A percentile compares a stretch with the other conserved stretches of the same genome.
Conservation (phyloP, 768 basidiomycete genomes). For the Clavaria fumosa region DNA sequence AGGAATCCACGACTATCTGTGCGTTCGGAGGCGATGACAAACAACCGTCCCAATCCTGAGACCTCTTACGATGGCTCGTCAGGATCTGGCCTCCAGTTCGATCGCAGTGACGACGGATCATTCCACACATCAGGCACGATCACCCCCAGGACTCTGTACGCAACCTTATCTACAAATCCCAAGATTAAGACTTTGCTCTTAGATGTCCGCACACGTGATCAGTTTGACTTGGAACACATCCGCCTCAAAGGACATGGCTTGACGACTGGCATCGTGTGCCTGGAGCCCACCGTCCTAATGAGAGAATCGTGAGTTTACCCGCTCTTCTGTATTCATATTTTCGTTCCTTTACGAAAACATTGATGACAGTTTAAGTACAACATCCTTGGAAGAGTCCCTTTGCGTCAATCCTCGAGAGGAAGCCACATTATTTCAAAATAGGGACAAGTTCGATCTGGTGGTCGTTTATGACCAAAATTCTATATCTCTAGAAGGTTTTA, state of each 20-base stretch:
- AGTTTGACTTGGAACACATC: constrained; percentile 65
- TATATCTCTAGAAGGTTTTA: too few relatives aligned
- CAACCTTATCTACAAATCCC: constrained; percentile 32
- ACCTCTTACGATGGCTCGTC: too few relatives aligned
- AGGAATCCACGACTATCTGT: too few relatives aligned
- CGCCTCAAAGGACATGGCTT: constrained; percentile 30
- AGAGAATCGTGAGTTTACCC: constrained; percentile 43
- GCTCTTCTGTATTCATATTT: neutral
- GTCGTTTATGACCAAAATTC: constrained; percentile 85
- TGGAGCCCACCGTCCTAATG: constrained; percentile 66
- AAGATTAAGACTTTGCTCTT: constrained; percentile 56
- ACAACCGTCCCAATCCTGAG: too few relatives aligned
- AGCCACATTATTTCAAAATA: constrained; percentile 59
- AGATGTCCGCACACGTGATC: constrained; percentile 67
- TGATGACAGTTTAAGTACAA: constrained; percentile 40
- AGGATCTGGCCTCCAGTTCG: constrained; percentile 17
- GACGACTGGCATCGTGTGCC: constrained; percentile 55
- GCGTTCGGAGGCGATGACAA: too few relatives aligned
- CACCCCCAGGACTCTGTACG: constrained; percentile 39
- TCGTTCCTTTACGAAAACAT: neutral
- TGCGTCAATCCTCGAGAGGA: constrained; percentile 57
- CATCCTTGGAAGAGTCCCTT: constrained; percentile 60
- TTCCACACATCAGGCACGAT: constrained; percentile 2
- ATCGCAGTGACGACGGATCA: neutral
- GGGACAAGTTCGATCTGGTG: constrained; percentile 80